Evolutionary conservation across 2,329 filamentous ascomycete species (phyloP), one percentile per base, ranked within the genome.

Genomic region (Apiospora malaysiana): DNA sequence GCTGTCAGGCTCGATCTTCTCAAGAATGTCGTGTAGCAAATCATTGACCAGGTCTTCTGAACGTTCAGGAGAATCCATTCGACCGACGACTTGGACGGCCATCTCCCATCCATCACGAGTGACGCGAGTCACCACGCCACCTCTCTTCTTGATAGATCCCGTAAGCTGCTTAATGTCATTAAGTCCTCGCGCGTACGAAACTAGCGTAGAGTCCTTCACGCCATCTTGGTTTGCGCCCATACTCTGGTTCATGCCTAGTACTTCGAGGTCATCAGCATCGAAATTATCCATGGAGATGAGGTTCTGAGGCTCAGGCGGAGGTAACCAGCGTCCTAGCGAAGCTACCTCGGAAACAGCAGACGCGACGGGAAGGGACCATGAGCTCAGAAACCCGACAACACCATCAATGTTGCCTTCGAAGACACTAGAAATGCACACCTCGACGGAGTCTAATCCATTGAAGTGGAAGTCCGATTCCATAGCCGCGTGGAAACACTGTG

Each of bases 61-160:
- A 68, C 89, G 88, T 67, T 89, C 85, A 0, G 88, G 85, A 71
- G 94, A 90, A 77, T 97, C 92, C 78, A 98, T 88, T 69, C 95
- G 90, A 12, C 93, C 93, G 65, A 98, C 85, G 14, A 97, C 88
- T 72, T 94, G 90, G 59, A 98, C 90, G 0, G 94, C 93, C 78
- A 98, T 83, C 82, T 98, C 94, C 95, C 95, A 98, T 10, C 95
- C 95, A 75, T 95, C 91, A 47, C 87, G 85, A 18, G 81, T 77
- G 16, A 81, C 79, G 27, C 76, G 80, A 37, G 73, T 76, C 43
- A 81, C 77, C 14, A 80, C 79, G 32, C 77, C 80, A 42, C 74
- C 76, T 47, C 77, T 75, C 68, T 78, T 76, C 66, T 74, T 76
- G 12, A 70, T 47, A 4, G 74, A 72, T 3, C 82, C 76, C 0